Percentiles rank a stretch among this genome's conserved stretches.
Conservation (phyloP, 192 early-diverging fungal species). For the Bifiguratus adelaidae region DNA sequence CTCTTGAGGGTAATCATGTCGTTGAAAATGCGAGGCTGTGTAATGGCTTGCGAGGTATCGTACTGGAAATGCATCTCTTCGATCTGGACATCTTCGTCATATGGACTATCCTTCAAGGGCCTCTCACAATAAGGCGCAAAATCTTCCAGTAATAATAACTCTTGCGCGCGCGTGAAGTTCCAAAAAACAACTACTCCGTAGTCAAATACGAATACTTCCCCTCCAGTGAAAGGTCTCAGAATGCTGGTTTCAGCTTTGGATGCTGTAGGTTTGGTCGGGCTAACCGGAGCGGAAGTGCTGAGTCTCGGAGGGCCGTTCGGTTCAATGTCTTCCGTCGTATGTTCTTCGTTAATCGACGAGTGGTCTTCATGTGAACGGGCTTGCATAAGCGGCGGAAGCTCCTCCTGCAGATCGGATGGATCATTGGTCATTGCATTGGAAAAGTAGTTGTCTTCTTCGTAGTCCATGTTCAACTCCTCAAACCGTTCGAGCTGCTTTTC, state of each 20-base stretch:
- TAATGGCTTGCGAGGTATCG: slow-evolving; percentile 38
- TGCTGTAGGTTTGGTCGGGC: slow-evolving; percentile 5
- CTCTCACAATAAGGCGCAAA: slow-evolving; percentile 22
- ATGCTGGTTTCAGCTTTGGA: not conserved
- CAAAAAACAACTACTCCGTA: slow-evolving; percentile 52
- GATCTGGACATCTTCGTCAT: slow-evolving; percentile 46
- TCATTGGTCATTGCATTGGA: not conserved
- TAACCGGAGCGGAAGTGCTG: slow-evolving; percentile 5
- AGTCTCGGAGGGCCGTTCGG: not conserved
- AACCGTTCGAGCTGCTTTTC: slow-evolving; percentile 37
- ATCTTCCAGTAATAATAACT: slow-evolving; percentile 34
- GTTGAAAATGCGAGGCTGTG: slow-evolving; percentile 74
- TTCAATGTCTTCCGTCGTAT: not conserved
- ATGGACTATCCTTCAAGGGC: slow-evolving; percentile 21
- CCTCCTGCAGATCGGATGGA: not conserved
- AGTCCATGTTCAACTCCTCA: slow-evolving; percentile 16
- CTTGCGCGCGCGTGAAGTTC: slow-evolving; percentile 42
- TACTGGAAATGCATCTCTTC: slow-evolving; percentile 82
- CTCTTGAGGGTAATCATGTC: slow-evolving; percentile 75
- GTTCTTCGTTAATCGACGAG: too few species aligned
- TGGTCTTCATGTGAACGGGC: too few species aligned
- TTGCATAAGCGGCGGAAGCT: too few species aligned
- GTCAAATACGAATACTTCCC: slow-evolving; percentile 46
- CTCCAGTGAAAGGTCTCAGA: slow-evolving; percentile 25
- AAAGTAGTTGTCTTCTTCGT: not conserved